Evolutionary conservation across 2,329 filamentous ascomycete species (phyloP).

Genomic region (Penicillium sp.): DNA sequence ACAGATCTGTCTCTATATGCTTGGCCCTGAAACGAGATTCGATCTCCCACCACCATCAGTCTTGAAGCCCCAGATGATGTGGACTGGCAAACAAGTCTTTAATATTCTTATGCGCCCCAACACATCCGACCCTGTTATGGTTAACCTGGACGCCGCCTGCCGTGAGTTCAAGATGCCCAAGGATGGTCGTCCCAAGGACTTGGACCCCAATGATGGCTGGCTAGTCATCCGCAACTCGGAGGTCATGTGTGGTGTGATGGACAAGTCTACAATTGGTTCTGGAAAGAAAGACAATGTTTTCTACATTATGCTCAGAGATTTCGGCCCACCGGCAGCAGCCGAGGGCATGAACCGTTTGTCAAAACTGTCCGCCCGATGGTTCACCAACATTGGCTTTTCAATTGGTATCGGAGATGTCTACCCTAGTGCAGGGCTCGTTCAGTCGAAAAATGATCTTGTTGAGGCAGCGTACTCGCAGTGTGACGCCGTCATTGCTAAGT

Average conservation of each 20-base stretch:
- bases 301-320: slow-evolving; percentile 94
- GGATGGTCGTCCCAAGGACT: slow-evolving; percentile 49
- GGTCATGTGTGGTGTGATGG: slow-evolving; percentile 96
- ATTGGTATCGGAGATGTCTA: slow-evolving; percentile 96
- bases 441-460: slow-evolving; percentile 74
- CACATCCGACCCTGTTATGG: slow-evolving; percentile 72
- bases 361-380: slow-evolving; percentile 81
- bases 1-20: slow-evolving; percentile 91
- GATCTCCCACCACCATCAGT: slow-evolving; percentile 86
- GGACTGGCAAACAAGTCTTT: slow-evolving; percentile 98
- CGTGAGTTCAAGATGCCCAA: slow-evolving; percentile 62
- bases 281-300: slow-evolving; percentile 98
- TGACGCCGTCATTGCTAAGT: slow-evolving; percentile 78
- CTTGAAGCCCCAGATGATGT: slow-evolving; percentile 78
- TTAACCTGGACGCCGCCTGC: slow-evolving; percentile 93
- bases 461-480: slow-evolving; percentile 75
- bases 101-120: slow-evolving; percentile 89
- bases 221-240: slow-evolving; percentile 94
- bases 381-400: slow-evolving; percentile 90
- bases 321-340: slow-evolving; percentile 83
- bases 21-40: slow-evolving; percentile 72
- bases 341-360: slow-evolving; percentile 91
- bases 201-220: slow-evolving; percentile 86
- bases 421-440: slow-evolving; percentile 68
- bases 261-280: slow-evolving; percentile 94